A percentile compares a stretch with the other conserved stretches of the same genome.
These are phyloP conservation scores for Gonapodya prolifera DNA, from an alignment of 192 early-diverging fungal genomes.

Conservation along the genomic window DNA sequence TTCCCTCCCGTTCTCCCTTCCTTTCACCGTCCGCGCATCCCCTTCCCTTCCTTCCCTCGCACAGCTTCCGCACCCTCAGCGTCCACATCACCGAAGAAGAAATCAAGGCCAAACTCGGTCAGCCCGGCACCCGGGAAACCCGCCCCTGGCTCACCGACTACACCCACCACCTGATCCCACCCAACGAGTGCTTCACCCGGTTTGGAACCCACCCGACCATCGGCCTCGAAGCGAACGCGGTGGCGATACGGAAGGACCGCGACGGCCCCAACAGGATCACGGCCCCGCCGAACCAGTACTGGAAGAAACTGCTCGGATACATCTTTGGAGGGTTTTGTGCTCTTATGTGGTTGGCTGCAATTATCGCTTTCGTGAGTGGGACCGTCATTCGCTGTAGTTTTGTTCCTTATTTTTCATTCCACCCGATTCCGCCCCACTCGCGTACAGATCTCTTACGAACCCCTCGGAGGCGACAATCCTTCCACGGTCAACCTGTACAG, in stretches of 20 bases:
- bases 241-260: background rate
- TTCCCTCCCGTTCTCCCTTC: no score
- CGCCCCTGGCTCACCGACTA: background rate
- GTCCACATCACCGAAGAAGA: background rate
- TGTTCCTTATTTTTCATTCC: background rate
- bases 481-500: slow-evolving; percentile 25
- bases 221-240: slow-evolving; percentile 1
- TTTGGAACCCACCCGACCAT: slow-evolving; percentile 10
- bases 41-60: background rate
- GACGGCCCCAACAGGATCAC: slow-evolving; percentile 2
- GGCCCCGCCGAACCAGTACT: background rate
- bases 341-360: slow-evolving; percentile 9
- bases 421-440: background rate
- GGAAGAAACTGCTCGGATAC: slow-evolving; percentile 11
- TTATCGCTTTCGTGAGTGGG: background rate
- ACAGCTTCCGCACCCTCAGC: background rate
- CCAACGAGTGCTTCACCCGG: slow-evolving; percentile 13
- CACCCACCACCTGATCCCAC: slow-evolving; percentile 1
- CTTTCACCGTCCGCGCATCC: background rate
- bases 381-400: background rate
- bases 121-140: background rate
- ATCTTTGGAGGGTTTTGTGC: slow-evolving; percentile 16
- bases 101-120: background rate
- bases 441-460: background rate
- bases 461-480: slow-evolving; percentile 20